Evolutionary conservation across 768 basidiomycete species (phyloP), one percentile per base, ranked within the genome.

Genomic region (Pisolithus sp.): DNA sequence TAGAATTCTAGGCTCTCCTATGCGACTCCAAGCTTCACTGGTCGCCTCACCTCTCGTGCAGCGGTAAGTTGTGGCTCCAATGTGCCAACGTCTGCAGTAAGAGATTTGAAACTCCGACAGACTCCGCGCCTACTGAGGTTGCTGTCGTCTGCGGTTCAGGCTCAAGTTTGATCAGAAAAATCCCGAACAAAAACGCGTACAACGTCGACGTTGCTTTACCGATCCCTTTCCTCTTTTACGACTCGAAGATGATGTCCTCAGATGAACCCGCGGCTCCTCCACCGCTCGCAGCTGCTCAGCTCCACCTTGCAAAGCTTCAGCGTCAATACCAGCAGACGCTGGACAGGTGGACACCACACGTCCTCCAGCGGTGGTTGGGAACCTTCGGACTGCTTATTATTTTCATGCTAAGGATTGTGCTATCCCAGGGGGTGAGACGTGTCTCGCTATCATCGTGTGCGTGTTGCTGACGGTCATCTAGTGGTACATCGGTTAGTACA

Each of bases 281-380:
- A 17, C 66, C 66, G 13, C 46, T 68, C 23, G 66, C 68, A 47
- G 57, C 64, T 7, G 58, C 56, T 17, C 68, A 69, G 39, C 52
- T 56, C 12, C 56, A 52, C 7, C 9, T 68, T n/a, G 46, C 58
- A 5, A 82, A 80, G 60, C 48, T 78, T n/a, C 78, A 80, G 60
- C 80, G 91, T 26, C 82, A 85, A 64, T 93, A 94, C 67, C 93
- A 95, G 68, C 83, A 86, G 63, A 68, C 81, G 23, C 78, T 97
- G n/a, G 96, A 99, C 76, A 81, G 89, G 23, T 84, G 86, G 74
- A 96, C 95, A 3, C 96, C 96, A 0, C 83, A 92, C 64, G 79
- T 86, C 28, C 69, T 91, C n/a, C 79, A 94, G 61, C 81, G 96
- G 53, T 99, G 96, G 96, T 60, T 90, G 23, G 81, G 76, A 36